Base-by-base conservation (phyloP, 305 asterid species). In the Plantago coronopus region DNA sequence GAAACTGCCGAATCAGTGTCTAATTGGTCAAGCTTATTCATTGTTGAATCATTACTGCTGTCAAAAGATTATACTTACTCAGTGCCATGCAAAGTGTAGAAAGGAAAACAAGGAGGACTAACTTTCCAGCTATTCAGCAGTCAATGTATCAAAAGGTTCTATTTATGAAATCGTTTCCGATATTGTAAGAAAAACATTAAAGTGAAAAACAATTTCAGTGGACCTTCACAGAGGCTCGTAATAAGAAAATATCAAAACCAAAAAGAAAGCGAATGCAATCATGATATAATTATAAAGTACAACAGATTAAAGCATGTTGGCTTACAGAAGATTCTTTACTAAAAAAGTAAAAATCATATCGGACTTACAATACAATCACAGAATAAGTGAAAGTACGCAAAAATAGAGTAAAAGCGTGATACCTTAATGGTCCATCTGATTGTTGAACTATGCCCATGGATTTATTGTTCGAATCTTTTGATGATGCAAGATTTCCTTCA, bases 361-460 rank as follows among this genome's bases (percentile, higher is more conserved):
- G 29, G 45, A 48, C 49, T 37, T 54, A 64, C 46, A 54, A 27
- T 31, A 46, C 46, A 6, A 8, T 27, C 34, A 27, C 17, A 3
- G 3, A 21, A 40, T 17, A 48, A 65, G 59, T 31, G 57, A 19
- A 46, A 21, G 61, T 20, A 15, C 9, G 29, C 27, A 18, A 56
- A n/a, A 8, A 34, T 34, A 12, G 40, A 7, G 40, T 6, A 29
- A 29, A 27, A 66, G 27, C 74, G 60, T 42, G 59, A 64, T 84
- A 84, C 93, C 93, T 74, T 67, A 61, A 63, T 63, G 67, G 47
- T 76, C 47, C 69, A 59, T 71, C 72, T 5, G 75, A 66, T 50
- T 57, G 69, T 63, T 62, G 78, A 54, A 45, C 65, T 5, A 38
- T 64, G 19, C 66, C 68, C 18, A 25, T 50, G 18, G 78, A 56